These are phyloP conservation scores for Macroventuria anomochaeta DNA, from an alignment of 2,329 filamentous ascomycete genomes.

Conservation along the genomic window DNA sequence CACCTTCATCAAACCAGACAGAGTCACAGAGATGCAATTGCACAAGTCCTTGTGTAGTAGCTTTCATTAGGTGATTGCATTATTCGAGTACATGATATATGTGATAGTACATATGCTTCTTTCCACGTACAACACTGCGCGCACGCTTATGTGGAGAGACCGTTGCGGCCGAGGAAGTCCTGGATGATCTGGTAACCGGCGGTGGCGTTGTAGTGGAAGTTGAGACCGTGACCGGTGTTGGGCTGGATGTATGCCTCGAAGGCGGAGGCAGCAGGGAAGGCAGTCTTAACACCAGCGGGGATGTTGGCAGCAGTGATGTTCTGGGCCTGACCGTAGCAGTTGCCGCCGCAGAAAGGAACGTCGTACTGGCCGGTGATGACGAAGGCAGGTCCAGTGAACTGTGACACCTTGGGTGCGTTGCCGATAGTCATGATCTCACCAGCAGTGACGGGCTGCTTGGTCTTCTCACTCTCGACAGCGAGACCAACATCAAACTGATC, in stretches of 20 bases:
- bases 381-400: conserved; percentile 62
- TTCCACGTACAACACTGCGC: not conserved
- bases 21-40: no score
- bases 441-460: conserved; percentile 63
- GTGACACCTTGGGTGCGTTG: conserved; percentile 41
- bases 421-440: conserved; percentile 67
- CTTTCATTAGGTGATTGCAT: not conserved
- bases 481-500: conserved; percentile 63
- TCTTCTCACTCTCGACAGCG: conserved; percentile 54
- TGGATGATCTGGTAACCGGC: conserved; percentile 50
- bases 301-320: conserved; percentile 54
- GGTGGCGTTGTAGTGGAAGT: conserved; percentile 54
- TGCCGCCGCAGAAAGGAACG: conserved; percentile 68
- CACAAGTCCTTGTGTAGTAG: no score
- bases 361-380: conserved; percentile 62
- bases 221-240: conserved; percentile 56
- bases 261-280: conserved; percentile 55
- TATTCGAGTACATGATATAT: not conserved
- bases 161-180: conserved; percentile 42
- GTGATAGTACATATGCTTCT: not conserved
- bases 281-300: conserved; percentile 51
- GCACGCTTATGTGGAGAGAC: conserved; percentile 21
- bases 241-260: conserved; percentile 64
- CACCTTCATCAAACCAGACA: not conserved
- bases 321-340: conserved; percentile 55